Conservation (phyloP, 805 yeast genomes). For the Wickerhamomyces alni region DNA sequence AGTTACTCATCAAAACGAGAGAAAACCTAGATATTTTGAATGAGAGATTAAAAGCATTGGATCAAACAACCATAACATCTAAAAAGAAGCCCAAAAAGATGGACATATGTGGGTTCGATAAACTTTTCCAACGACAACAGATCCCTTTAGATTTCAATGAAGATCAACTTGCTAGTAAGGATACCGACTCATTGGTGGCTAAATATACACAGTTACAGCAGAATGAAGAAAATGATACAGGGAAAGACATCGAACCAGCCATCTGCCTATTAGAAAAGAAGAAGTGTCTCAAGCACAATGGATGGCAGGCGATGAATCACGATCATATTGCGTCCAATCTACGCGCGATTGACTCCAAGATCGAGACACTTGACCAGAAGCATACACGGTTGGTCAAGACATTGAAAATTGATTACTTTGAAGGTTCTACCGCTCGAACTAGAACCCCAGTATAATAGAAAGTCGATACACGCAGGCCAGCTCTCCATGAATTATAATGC, state of each 20-base stretch:
- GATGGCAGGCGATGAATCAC: slow-evolving; percentile 36
- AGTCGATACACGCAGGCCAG: too few relatives aligned
- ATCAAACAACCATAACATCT: background rate
- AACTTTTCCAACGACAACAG: slow-evolving; percentile 16
- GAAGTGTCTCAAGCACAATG: slow-evolving; percentile 50
- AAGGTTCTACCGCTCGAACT: too few relatives aligned
- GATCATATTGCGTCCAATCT: slow-evolving; percentile 31
- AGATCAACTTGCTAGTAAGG: slow-evolving; percentile 15
- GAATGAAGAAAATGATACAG: slow-evolving; percentile 4
- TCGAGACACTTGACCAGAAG: slow-evolving; percentile 19
- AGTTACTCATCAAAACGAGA: slow-evolving; percentile 15
- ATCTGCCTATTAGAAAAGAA: slow-evolving; percentile 48
- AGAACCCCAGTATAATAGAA: too few relatives aligned
- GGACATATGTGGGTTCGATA: slow-evolving; percentile 52
- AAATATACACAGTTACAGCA: slow-evolving; percentile 3
- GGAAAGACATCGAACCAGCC: slow-evolving; percentile 2
- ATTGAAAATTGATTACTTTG: slow-evolving; percentile 32
- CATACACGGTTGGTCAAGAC: slow-evolving; percentile 28
- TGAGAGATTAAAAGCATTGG: slow-evolving; percentile 14
- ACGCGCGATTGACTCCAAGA: slow-evolving; percentile 20
- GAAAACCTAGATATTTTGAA: slow-evolving; percentile 22
- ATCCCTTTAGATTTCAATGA: slow-evolving; percentile 9
- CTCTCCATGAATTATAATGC: too few relatives aligned
- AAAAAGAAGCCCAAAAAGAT: slow-evolving; percentile 27
- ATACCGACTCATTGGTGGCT: slow-evolving; percentile 4